Conservation (phyloP, 2,329 filamentous ascomycete species). For the Fusarium sp. region DNA sequence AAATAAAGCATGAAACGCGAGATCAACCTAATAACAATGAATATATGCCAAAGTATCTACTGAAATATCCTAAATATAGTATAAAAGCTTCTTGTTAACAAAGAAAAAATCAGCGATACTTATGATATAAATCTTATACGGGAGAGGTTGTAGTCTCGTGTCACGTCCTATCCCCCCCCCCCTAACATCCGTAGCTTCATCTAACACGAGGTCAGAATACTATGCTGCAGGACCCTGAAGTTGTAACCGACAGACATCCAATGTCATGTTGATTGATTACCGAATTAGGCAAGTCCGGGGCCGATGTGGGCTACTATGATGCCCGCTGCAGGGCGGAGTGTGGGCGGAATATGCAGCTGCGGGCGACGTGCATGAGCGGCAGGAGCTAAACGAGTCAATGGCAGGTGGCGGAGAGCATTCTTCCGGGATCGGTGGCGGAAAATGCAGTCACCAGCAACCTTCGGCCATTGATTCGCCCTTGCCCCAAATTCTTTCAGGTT, state of each 20-base stretch:
- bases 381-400: constrained; percentile 41
- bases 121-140: too few species aligned
- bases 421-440: constrained; percentile 52
- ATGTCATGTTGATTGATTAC: constrained; percentile 38
- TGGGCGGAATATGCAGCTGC: constrained; percentile 38
- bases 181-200: background rate
- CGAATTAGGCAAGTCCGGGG: constrained; percentile 51
- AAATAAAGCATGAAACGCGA: too few species aligned
- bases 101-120: too few species aligned
- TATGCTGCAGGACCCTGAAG: constrained; percentile 30
- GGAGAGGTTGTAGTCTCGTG: too few species aligned
- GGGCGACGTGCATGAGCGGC: constrained; percentile 40
- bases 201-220: constrained; percentile 8
- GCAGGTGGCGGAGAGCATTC: constrained; percentile 49
- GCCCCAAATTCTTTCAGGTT: constrained; percentile 12
- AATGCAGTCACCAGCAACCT: constrained; percentile 29
- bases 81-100: too few species aligned
- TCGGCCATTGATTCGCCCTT: constrained; percentile 22
- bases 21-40: too few species aligned
- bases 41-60: too few species aligned
- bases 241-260: constrained; percentile 8
- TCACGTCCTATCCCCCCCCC: too few species aligned
- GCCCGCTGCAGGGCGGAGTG: constrained; percentile 46
- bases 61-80: too few species aligned
- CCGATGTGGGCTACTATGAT: constrained; percentile 29